Percentiles rank a stretch among this genome's conserved stretches.
Conservation (phyloP, 768 basidiomycete genomes). For the Mycena olivaceomarginata region DNA sequence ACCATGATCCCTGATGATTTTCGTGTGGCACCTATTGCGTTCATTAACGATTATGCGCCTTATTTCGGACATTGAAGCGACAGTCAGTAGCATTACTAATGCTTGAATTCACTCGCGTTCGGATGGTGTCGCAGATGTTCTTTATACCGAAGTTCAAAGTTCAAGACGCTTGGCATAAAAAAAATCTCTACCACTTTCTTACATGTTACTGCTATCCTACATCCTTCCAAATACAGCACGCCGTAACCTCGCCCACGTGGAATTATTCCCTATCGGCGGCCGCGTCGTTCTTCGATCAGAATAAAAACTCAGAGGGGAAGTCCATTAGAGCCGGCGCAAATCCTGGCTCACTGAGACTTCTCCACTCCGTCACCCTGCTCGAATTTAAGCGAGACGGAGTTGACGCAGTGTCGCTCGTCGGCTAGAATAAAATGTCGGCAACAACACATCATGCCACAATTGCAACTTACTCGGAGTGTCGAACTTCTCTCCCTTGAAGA, state of each 20-base stretch:
- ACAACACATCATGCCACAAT: background rate
- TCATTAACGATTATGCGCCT: slow-evolving; percentile 32
- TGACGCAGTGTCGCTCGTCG: slow-evolving; percentile 93
- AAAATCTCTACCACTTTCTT: background rate
- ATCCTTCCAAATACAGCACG: slow-evolving; percentile 32
- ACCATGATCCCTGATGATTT: slow-evolving; percentile 43
- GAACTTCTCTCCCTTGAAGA: slow-evolving; percentile 95
- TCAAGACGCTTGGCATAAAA: background rate
- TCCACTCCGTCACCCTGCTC: slow-evolving; percentile 63
- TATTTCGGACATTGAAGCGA: slow-evolving; percentile 12
- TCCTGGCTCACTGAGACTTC: slow-evolving; percentile 41
- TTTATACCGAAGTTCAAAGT: background rate
- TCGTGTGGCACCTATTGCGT: slow-evolving; percentile 39
- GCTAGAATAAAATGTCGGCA: slow-evolving; percentile 60
- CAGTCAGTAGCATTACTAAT: background rate
- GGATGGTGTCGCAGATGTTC: background rate
- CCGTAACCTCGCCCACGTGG: slow-evolving; percentile 18
- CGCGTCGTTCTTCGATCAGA: slow-evolving; percentile 8
- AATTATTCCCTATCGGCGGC: slow-evolving; percentile 10
- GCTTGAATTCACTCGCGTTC: no score
- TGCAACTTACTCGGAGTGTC: slow-evolving; percentile 80
- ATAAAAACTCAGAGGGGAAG: background rate
- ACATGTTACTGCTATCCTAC: slow-evolving; percentile 19
- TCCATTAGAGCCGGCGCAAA: slow-evolving; percentile 3
- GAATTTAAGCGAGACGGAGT: slow-evolving; percentile 91